A percentile compares a stretch with the other conserved stretches of the same genome.
Conservation (phyloP, 2,329 filamentous ascomycete genomes). For the Penicillium sumatraense region DNA sequence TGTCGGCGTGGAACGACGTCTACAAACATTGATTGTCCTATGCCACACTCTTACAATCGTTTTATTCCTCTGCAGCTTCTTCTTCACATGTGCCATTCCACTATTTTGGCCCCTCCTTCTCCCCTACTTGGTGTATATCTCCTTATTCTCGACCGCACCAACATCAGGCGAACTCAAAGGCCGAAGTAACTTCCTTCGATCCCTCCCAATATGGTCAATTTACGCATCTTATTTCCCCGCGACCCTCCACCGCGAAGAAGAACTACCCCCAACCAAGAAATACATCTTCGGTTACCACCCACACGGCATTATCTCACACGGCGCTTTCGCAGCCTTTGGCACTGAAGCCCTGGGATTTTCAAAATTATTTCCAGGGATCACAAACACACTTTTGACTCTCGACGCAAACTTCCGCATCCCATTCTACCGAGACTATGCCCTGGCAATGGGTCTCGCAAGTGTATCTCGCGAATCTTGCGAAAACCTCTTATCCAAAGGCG, state of each 20-base stretch:
- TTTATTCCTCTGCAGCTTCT: conserved; percentile 77
- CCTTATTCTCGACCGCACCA: conserved; percentile 74
- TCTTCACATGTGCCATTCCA: conserved; percentile 87
- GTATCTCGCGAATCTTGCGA: conserved; percentile 92
- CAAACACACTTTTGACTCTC: conserved; percentile 89
- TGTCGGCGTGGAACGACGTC: conserved; percentile 70
- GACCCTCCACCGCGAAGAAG: conserved; percentile 79
- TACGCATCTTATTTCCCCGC: conserved; percentile 95
- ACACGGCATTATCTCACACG: conserved; percentile 95
- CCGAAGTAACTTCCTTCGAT: conserved; percentile 75
- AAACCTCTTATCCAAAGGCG: conserved; percentile 81
- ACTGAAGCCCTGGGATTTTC: conserved; percentile 89
- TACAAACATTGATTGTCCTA: conserved; percentile 79
- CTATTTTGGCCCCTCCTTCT: conserved; percentile 82
- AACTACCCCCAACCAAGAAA: conserved; percentile 79
- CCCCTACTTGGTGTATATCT: conserved; percentile 80
- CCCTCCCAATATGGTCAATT: conserved; percentile 77
- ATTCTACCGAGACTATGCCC: conserved; percentile 91
- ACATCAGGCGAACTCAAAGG: conserved; percentile 75
- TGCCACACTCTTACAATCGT: conserved; percentile 74
- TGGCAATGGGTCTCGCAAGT: conserved; percentile 82
- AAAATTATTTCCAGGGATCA: conserved; percentile 90
- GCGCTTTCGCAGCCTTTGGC: conserved; percentile 89
- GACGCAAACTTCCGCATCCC: conserved; percentile 95
- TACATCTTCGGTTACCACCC: conserved; percentile 98